phyloP scores from a whole-genome alignment of 2,329 filamentous ascomycete genomes.

The Cercospora sojina region DNA sequence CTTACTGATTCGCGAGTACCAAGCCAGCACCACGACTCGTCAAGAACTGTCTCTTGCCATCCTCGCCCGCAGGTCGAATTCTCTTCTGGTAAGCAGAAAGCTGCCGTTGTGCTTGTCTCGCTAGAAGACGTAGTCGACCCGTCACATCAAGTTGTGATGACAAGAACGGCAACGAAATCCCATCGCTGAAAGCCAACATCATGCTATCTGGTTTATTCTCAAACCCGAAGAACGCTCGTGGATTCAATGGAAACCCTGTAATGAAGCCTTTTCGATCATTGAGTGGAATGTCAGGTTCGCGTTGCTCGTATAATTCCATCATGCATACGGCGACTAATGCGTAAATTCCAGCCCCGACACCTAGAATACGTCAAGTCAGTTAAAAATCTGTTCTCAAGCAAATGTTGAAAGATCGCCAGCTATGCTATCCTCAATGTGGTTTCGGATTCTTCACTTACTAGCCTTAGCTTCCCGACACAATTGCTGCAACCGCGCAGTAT shows the following conservation, averaged over 20 bases:
- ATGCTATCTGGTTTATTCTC: slow-evolving; percentile 44
- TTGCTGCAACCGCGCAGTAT: slow-evolving; percentile 40
- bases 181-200: slow-evolving; percentile 51
- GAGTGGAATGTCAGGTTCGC: slow-evolving; percentile 33
- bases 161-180: slow-evolving; percentile 48
- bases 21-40: slow-evolving; percentile 42
- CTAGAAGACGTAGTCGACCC: slow-evolving; percentile 42
- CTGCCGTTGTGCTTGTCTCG: slow-evolving; percentile 45
- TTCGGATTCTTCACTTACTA: slow-evolving; percentile 32
- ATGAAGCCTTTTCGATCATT: slow-evolving; percentile 42
- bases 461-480: slow-evolving; percentile 42
- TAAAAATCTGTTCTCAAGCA: not conserved
- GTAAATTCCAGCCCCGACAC: slow-evolving; percentile 46
- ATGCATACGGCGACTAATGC: slow-evolving; percentile 48
- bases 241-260: slow-evolving; percentile 50
- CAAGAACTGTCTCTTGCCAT: slow-evolving; percentile 33
- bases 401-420: not conserved
- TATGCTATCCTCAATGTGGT: not conserved
- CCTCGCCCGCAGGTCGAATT: slow-evolving; percentile 18
- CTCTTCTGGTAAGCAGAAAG: slow-evolving; percentile 49
- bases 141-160: slow-evolving; percentile 39
- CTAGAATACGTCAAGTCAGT: not conserved
- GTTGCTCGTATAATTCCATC: slow-evolving; percentile 46
- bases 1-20: slow-evolving; percentile 45
- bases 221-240: slow-evolving; percentile 44